Percentiles rank a stretch among this genome's conserved stretches.
Evolutionary conservation across 805 yeast species (phyloP).

Genomic region (Zygotorulaspora sp.): DNA sequence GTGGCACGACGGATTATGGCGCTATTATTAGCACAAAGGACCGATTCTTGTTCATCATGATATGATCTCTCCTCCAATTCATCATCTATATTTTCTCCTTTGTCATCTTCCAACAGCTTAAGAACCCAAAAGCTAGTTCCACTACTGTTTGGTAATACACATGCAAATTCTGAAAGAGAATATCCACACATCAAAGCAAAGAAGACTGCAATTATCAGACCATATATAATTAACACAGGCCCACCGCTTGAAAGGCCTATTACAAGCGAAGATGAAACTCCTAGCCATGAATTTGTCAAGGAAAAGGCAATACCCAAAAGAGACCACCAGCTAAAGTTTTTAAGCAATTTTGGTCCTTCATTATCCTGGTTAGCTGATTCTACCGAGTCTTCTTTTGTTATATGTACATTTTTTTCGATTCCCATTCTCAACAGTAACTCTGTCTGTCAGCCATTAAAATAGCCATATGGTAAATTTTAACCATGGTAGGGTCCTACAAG

Average conservation of each 20-base stretch:
- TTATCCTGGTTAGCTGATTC: neutral
- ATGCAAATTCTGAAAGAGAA: conserved; percentile 49
- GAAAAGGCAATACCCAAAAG: conserved; percentile 58
- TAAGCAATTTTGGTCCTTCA: conserved; percentile 4
- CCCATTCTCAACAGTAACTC: too few relatives aligned
- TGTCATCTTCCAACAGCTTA: conserved; percentile 38
- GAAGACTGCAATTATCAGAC: conserved; percentile 47
- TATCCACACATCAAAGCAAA: conserved; percentile 46
- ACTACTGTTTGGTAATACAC: conserved; percentile 53
- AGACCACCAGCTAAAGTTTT: conserved; percentile 43
- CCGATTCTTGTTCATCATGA: conserved; percentile 8
- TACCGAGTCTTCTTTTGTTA: neutral
- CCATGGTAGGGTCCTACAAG: too few relatives aligned
- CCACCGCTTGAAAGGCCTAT: conserved; percentile 57
- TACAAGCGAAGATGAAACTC: conserved; percentile 51
- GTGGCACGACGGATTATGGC: conserved; percentile 6
- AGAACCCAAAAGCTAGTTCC: conserved; percentile 59
- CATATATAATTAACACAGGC: conserved; percentile 53
- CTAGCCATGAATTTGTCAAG: conserved; percentile 58
- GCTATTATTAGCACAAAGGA: conserved; percentile 12
- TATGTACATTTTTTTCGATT: neutral
- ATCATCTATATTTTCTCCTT: neutral
- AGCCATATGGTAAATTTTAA: neutral
- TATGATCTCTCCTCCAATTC: neutral
- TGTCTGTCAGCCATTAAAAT: too few relatives aligned